Percentiles rank a stretch among this genome's conserved stretches.
These are phyloP conservation scores for Globisporangium megalacanthum DNA, from an alignment of 352 stramenopile genomes.

Conservation along the genomic window DNA sequence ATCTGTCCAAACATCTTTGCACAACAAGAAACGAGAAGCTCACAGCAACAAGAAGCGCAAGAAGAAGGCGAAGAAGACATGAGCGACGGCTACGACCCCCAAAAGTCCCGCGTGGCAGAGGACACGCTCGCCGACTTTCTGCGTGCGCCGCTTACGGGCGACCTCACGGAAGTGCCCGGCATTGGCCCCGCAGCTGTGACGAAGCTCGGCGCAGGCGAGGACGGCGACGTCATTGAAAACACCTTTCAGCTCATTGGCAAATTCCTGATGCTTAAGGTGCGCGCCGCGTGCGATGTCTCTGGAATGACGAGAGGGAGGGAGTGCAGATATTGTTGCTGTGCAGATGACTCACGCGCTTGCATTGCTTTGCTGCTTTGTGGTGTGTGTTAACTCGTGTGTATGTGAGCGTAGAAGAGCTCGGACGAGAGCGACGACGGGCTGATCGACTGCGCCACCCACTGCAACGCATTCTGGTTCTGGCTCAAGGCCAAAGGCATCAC, in stretches of 20 bases:
- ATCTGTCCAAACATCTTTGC: neutral
- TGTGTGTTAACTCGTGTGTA: slow-evolving; percentile 23
- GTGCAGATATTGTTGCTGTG: too few species aligned
- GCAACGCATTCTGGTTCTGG: slow-evolving; percentile 96
- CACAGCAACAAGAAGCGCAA: slow-evolving; percentile 5
- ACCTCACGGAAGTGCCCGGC: slow-evolving; percentile 93
- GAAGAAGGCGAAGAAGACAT: slow-evolving; percentile 23
- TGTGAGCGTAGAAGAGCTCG: slow-evolving; percentile 45
- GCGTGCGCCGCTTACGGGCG: slow-evolving; percentile 85
- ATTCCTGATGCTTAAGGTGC: slow-evolving; percentile 82
- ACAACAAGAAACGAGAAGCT: too few species aligned
- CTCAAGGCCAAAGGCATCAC: slow-evolving; percentile 94
- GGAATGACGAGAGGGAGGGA: neutral
- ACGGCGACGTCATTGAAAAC: slow-evolving; percentile 91
- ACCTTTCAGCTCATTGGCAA: slow-evolving; percentile 98
- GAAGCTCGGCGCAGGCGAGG: slow-evolving; percentile 79
- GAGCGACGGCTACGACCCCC: slow-evolving; percentile 87
- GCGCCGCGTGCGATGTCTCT: neutral
- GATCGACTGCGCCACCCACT: slow-evolving; percentile 92
- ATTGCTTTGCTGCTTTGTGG: neutral
- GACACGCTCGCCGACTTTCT: slow-evolving; percentile 92
- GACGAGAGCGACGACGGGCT: slow-evolving; percentile 86
- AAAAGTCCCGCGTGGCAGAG: slow-evolving; percentile 88
- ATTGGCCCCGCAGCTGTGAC: slow-evolving; percentile 89
- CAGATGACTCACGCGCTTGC: too few species aligned